Percentiles rank a stretch among this genome's conserved stretches.
These are phyloP conservation scores for Pyrenochaeta sp. DNA, from an alignment of 2,329 filamentous ascomycete species.

Conservation along the genomic window DNA sequence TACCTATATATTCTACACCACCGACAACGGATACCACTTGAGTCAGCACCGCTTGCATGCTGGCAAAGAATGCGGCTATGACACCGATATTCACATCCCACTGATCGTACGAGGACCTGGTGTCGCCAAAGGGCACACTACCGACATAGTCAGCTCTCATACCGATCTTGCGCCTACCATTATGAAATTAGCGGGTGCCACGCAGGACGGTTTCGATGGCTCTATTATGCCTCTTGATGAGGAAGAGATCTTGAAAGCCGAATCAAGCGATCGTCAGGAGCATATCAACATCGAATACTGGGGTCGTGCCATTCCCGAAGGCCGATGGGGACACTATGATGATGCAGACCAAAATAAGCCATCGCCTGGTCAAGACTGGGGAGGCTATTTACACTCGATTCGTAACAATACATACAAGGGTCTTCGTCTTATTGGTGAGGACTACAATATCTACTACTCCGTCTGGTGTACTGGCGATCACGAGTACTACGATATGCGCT, in stretches of 20 bases:
- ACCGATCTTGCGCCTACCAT: slow-evolving; percentile 49
- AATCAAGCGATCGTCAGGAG: slow-evolving; percentile 20
- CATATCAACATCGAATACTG: slow-evolving; percentile 49
- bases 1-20: slow-evolving; percentile 50
- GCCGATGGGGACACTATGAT: not conserved
- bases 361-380: not conserved
- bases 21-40: slow-evolving; percentile 49
- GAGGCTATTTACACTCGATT: not conserved
- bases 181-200: slow-evolving; percentile 31
- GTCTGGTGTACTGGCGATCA: slow-evolving; percentile 73
- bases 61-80: slow-evolving; percentile 45
- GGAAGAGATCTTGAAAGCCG: not conserved
- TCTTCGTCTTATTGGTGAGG: slow-evolving; percentile 60
- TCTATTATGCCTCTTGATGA: slow-evolving; percentile 19
- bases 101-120: slow-evolving; percentile 46
- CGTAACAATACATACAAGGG: slow-evolving; percentile 66
- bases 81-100: slow-evolving; percentile 49
- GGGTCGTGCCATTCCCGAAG: slow-evolving; percentile 26
- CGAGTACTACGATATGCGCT: slow-evolving; percentile 66
- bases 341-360: not conserved
- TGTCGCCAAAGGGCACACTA: slow-evolving; percentile 26
- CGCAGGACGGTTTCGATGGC: slow-evolving; percentile 15
- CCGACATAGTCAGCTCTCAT: slow-evolving; percentile 41
- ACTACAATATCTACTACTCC: slow-evolving; percentile 68
- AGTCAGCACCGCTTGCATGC: slow-evolving; percentile 46